These are phyloP conservation scores for Ceratobasidium papillatum DNA, from an alignment of 1,284 basidiomycete genomes.

Conservation along the genomic window DNA sequence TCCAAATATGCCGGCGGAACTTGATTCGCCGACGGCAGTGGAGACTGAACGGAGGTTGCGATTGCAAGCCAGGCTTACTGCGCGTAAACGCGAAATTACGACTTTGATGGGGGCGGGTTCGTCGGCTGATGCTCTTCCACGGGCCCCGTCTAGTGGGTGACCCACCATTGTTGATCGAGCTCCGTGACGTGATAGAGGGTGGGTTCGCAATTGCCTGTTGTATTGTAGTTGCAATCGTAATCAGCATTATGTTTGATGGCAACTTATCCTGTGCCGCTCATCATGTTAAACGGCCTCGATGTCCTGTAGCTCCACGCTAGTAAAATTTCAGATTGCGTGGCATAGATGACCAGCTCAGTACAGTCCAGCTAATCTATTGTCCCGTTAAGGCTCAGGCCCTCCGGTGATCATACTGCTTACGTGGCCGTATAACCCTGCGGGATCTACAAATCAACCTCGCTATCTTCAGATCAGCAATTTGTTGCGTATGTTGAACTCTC, in stretches of 20 bases:
- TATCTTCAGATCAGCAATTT: conserved; percentile 14
- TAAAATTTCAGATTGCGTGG: background rate
- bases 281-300: background rate
- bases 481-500: background rate
- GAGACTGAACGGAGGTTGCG: conserved; percentile 21
- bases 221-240: background rate
- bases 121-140: conserved; percentile 28
- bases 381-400: conserved; percentile 14
- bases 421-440: background rate
- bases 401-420: conserved; percentile 24
- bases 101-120: conserved; percentile 31
- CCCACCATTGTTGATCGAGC: conserved; percentile 28
- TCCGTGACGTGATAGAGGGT: conserved; percentile 8
- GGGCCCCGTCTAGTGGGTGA: conserved; percentile 8
- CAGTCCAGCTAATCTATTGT: conserved; percentile 2
- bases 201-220: background rate
- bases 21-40: conserved; percentile 12
- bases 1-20: conserved; percentile 19
- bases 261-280: background rate
- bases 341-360: background rate
- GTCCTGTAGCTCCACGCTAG: background rate
- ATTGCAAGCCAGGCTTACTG: conserved; percentile 23
- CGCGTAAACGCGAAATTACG: conserved; percentile 35
- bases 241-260: background rate
- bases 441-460: conserved; percentile 12